A percentile compares a stretch with the other conserved stretches of the same genome.
Evolutionary conservation across 257 asterid genomes (phyloP).

Genomic region (Solanum appendiculatum): DNA sequence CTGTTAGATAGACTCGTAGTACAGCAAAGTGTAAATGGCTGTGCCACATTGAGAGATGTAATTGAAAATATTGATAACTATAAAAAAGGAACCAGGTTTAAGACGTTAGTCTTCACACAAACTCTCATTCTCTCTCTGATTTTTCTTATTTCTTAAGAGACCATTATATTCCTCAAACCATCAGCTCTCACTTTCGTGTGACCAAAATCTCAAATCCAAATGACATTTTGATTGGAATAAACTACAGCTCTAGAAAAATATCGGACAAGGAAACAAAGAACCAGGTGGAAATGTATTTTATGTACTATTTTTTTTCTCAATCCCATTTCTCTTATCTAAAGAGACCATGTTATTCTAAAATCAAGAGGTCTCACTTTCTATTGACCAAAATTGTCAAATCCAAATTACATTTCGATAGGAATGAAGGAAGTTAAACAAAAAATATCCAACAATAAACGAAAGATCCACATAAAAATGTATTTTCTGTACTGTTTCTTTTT

Average conservation of each 20-base stretch:
- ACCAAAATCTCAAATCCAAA: not conserved
- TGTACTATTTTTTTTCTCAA: not conserved
- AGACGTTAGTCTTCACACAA: not conserved
- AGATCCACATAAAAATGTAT: not conserved
- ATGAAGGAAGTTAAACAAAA: not conserved
- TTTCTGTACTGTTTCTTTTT: not conserved
- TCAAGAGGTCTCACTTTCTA: not conserved
- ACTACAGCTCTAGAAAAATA: not conserved
- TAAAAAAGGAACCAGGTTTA: not conserved
- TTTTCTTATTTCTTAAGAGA: not conserved
- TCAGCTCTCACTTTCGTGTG: not conserved
- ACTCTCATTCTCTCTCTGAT: not conserved
- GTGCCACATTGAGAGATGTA: not conserved
- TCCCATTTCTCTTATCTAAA: not conserved
- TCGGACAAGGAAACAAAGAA: not conserved
- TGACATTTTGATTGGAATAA: not conserved
- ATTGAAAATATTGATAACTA: not conserved
- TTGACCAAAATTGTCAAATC: not conserved
- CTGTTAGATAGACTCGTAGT: not conserved
- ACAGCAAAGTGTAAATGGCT: not conserved
- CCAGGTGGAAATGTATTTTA: not conserved
- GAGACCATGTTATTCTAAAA: not conserved
- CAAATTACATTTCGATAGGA: not conserved
- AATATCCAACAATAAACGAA: not conserved
- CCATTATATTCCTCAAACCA: not conserved